Conservation (phyloP, 345 rosid genomes). For the Syzygium grande region DNA sequence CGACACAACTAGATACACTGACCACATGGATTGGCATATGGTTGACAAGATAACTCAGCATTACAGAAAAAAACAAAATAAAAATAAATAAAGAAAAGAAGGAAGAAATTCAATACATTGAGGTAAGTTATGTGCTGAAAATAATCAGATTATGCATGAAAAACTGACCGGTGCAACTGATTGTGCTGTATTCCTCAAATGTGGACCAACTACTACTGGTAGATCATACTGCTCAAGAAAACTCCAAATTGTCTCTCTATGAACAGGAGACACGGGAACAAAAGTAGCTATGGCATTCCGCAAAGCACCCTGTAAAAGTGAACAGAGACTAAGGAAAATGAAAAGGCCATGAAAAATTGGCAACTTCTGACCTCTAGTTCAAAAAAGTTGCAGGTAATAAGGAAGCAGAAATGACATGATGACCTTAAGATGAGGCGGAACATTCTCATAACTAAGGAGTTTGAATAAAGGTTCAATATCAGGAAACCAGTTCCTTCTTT, state of each 20-base stretch:
- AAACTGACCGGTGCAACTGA: conserved; percentile 49
- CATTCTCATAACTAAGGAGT: conserved; percentile 93
- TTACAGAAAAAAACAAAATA: neutral
- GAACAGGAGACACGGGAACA: conserved; percentile 58
- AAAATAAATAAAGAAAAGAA: neutral
- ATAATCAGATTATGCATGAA: neutral
- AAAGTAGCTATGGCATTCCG: conserved; percentile 78
- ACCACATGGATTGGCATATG: neutral
- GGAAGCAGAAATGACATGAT: conserved; percentile 4
- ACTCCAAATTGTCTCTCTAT: conserved; percentile 76
- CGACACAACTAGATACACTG: neutral
- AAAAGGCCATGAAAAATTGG: neutral
- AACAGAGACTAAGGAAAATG: conserved; percentile 5
- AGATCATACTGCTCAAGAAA: conserved; percentile 92
- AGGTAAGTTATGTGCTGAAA: neutral
- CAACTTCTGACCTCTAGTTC: neutral
- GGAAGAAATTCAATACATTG: neutral
- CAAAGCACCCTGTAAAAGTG: conserved; percentile 66
- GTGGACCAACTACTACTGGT: conserved; percentile 76
- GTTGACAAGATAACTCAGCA: neutral
- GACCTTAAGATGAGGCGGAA: conserved; percentile 92
- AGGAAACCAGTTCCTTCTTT: conserved; percentile 86
- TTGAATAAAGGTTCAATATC: conserved; percentile 90
- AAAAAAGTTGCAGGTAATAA: neutral
- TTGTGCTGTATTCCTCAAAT: conserved; percentile 40